A percentile compares a stretch with the other conserved stretches of the same genome.
These are phyloP conservation scores for Termitomyces sp. DNA, from an alignment of 768 basidiomycete genomes.

Conservation along the genomic window DNA sequence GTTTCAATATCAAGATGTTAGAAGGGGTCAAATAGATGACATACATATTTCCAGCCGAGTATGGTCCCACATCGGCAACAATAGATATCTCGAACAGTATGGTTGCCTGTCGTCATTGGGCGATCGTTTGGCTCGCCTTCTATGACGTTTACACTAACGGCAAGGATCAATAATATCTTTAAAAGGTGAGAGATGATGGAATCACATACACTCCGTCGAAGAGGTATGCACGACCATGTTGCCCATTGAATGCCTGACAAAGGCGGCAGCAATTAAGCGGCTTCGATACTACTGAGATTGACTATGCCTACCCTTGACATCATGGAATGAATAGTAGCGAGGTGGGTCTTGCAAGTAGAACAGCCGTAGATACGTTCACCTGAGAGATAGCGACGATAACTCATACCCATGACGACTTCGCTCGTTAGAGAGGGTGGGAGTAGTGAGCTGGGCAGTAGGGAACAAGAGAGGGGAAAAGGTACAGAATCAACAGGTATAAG, in stretches of 20 bases:
- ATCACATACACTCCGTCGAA: constrained; percentile 85
- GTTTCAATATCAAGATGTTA: constrained; percentile 7
- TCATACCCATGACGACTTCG: constrained; percentile 68
- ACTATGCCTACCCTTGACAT: constrained; percentile 61
- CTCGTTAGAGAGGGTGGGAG: constrained; percentile 1
- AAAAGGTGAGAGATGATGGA: not conserved
- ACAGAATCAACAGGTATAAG: not conserved
- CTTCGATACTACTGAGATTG: not conserved
- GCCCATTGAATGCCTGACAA: constrained; percentile 87
- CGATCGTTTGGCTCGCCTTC: constrained; percentile 89
- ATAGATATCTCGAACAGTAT: constrained; percentile 93
- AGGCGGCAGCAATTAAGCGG: constrained; percentile 13
- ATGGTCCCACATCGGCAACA: constrained; percentile 84
- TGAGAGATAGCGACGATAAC: constrained; percentile 79
- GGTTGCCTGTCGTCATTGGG: constrained; percentile 94
- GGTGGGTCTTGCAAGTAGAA: constrained; percentile 80
- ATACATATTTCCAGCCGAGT: constrained; percentile 98
- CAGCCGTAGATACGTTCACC: constrained; percentile 88
- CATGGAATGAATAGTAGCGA: constrained; percentile 89
- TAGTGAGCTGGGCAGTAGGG: not conserved
- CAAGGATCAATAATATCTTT: constrained; percentile 8
- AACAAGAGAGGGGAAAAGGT: constrained; percentile 1
- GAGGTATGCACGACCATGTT: constrained; percentile 92
- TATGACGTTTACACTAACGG: constrained; percentile 77
- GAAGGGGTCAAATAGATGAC: constrained; percentile 20